Conservation (phyloP, 2,329 filamentous ascomycete genomes). For the Lojkania enalia region DNA sequence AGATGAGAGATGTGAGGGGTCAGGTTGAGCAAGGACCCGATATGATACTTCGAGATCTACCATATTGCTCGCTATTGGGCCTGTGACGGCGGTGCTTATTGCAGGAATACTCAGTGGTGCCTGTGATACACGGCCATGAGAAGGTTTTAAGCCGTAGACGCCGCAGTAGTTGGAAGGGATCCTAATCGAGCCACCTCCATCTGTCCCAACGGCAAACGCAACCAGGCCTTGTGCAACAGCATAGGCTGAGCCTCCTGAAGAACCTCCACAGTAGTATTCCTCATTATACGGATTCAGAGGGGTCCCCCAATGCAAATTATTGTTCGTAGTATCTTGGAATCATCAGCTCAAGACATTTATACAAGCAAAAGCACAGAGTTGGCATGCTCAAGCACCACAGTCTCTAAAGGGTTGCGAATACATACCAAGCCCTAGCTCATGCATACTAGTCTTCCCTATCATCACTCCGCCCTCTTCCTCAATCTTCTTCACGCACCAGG, state of each 20-base stretch:
- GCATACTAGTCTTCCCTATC: slow-evolving; percentile 78
- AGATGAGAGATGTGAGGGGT: slow-evolving; percentile 65
- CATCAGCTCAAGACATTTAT: slow-evolving; percentile 4
- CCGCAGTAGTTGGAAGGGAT: slow-evolving; percentile 77
- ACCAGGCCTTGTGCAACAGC: slow-evolving; percentile 70
- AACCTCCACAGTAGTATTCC: slow-evolving; percentile 78
- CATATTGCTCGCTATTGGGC: slow-evolving; percentile 76
- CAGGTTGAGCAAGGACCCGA: slow-evolving; percentile 73
- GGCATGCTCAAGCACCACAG: too few species aligned
- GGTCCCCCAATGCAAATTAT: slow-evolving; percentile 75
- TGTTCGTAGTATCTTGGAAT: slow-evolving; percentile 72
- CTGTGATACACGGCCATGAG: slow-evolving; percentile 68
- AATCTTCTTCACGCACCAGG: slow-evolving; percentile 72
- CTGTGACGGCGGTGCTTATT: slow-evolving; percentile 67
- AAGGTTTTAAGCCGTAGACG: slow-evolving; percentile 79
- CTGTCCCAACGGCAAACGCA: slow-evolving; percentile 71
- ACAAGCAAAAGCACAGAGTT: too few species aligned
- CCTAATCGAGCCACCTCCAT: slow-evolving; percentile 75
- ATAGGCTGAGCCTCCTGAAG: slow-evolving; percentile 76
- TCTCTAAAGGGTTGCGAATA: too few species aligned
- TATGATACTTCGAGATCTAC: slow-evolving; percentile 82
- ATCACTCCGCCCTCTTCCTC: slow-evolving; percentile 75
- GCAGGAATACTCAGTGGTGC: slow-evolving; percentile 63
- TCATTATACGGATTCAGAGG: slow-evolving; percentile 78
- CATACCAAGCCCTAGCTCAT: slow-evolving; percentile 72